These are phyloP conservation scores for Bothriochloa decipiens DNA, from an alignment of 176 grass and related monocot genomes.

Conservation along the genomic window DNA sequence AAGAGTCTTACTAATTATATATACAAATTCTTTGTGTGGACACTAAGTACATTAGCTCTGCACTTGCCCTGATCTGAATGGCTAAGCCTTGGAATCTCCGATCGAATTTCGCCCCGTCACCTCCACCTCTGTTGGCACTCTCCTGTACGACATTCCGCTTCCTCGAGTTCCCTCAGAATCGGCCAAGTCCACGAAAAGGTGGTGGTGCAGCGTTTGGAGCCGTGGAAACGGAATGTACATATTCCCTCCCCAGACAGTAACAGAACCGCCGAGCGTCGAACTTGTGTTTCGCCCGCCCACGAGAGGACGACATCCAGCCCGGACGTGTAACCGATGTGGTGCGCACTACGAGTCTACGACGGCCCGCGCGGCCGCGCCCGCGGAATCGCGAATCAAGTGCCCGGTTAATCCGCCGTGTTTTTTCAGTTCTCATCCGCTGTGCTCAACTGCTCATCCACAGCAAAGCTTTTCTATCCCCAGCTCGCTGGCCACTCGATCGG, in stretches of 20 bases:
- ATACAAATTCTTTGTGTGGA: too few species aligned
- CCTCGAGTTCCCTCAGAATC: not conserved
- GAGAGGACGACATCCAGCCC: constrained; percentile 1
- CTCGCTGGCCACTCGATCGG: not conserved
- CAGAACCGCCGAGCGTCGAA: not conserved
- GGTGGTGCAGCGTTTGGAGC: not conserved
- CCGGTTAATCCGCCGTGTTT: not conserved
- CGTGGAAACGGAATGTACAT: not conserved
- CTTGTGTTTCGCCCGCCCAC: not conserved
- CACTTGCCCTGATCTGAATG: not conserved
- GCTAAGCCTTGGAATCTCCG: not conserved
- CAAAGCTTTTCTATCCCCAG: not conserved
- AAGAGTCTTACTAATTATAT: too few species aligned
- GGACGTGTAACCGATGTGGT: constrained; percentile 23
- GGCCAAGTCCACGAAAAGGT: constrained; percentile 11
- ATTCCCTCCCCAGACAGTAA: not conserved
- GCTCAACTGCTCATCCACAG: not conserved
- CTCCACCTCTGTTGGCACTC: not conserved
- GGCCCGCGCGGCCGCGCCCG: too few species aligned
- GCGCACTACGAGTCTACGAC: too few species aligned
- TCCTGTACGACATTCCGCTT: not conserved
- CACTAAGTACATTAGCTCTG: too few species aligned
- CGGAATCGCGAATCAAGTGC: not conserved
- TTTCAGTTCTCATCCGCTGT: not conserved
- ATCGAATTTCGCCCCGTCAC: constrained; percentile 2